phyloP scores from a whole-genome alignment of 306 rosid genomes.

The Herpetospermum pedunculosum region DNA sequence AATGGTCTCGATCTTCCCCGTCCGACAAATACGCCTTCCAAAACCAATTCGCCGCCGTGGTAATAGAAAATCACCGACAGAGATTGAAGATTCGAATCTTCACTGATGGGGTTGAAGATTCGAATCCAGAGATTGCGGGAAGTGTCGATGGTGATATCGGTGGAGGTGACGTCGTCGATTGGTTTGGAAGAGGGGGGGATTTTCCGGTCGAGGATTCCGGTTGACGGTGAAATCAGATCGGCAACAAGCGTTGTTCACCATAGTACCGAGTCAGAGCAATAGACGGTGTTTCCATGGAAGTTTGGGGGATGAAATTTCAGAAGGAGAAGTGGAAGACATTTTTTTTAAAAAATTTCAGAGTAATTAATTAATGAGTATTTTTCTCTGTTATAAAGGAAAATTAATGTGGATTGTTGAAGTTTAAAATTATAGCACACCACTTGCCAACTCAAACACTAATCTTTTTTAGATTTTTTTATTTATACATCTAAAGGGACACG shows the following conservation, averaged over 20 bases:
- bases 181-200: background rate
- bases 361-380: too few relatives aligned
- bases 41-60: slow-evolving; percentile 23
- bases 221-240: slow-evolving; percentile 1
- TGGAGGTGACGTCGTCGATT: background rate
- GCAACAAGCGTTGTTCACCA: background rate
- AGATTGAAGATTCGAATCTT: background rate
- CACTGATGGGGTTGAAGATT: background rate
- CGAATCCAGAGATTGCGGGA: background rate
- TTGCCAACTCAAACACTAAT: too few relatives aligned
- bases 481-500: too few relatives aligned
- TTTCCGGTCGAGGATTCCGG: background rate
- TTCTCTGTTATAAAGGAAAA: too few relatives aligned
- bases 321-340: background rate
- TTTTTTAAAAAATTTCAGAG: too few relatives aligned
- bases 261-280: background rate
- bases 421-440: too few relatives aligned
- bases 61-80: slow-evolving; percentile 10
- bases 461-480: too few relatives aligned
- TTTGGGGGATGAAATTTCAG: background rate
- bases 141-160: background rate
- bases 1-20: slow-evolving; percentile 15
- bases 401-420: too few relatives aligned
- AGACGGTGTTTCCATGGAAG: background rate
- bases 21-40: slow-evolving; percentile 25